Percentiles rank a stretch among this genome's conserved stretches.
These are phyloP conservation scores for Saccharum hybrid DNA, from an alignment of 202 grass and related monocot species.

Conservation along the genomic window DNA sequence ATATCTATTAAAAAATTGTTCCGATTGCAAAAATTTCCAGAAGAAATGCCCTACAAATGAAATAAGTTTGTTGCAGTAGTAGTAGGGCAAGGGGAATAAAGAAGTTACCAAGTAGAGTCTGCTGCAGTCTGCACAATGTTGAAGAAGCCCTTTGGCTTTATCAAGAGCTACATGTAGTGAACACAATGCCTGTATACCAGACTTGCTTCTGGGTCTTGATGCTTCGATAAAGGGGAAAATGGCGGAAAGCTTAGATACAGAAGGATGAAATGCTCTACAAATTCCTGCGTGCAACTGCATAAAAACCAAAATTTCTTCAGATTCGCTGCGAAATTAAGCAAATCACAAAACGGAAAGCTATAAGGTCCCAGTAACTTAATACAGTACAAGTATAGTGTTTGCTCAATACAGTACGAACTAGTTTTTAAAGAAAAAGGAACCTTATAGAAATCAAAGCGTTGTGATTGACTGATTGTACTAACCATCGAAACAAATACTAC, in stretches of 20 bases:
- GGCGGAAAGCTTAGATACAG: conserved; percentile 72
- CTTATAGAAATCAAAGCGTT: conserved; percentile 27
- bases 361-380: neutral
- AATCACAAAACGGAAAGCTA: neutral
- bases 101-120: conserved; percentile 83
- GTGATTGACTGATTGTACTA: neutral
- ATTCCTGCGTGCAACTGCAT: conserved; percentile 84
- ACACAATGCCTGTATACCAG: conserved; percentile 91
- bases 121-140: conserved; percentile 92
- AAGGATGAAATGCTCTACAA: conserved; percentile 65
- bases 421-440: neutral
- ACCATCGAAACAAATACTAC: neutral
- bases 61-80: neutral
- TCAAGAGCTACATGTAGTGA: conserved; percentile 91
- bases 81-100: neutral
- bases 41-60: conserved; percentile 6
- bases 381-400: conserved; percentile 1
- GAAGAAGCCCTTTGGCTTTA: conserved; percentile 89
- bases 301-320: conserved; percentile 41
- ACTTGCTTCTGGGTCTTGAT: conserved; percentile 93
- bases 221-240: conserved; percentile 95
- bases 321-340: conserved; percentile 13
- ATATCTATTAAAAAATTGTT: neutral
- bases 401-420: neutral
- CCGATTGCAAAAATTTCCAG: neutral